A percentile compares a stretch with the other conserved stretches of the same genome.
Conservation (phyloP, 2,329 filamentous ascomycete species). For the Leptographium lundbergii region DNA sequence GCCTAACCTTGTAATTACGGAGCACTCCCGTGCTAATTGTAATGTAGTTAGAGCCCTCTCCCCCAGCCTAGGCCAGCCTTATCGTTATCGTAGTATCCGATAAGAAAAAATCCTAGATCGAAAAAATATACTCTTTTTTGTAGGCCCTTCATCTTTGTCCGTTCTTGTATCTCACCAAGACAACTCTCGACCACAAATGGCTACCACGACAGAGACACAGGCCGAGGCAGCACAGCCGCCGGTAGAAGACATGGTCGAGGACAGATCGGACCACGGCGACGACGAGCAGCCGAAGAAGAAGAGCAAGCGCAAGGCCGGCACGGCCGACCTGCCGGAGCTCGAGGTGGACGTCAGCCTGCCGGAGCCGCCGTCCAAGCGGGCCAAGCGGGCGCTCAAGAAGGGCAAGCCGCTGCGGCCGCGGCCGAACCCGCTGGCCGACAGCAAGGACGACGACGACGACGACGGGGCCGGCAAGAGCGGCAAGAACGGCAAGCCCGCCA, state of each 20-base stretch:
- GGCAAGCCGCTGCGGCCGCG: conserved; percentile 42
- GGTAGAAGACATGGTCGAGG: not conserved
- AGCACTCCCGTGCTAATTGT: too few relatives aligned
- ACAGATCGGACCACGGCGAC: conserved; percentile 25
- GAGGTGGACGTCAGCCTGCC: conserved; percentile 84
- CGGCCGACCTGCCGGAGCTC: conserved; percentile 47
- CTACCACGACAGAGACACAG: not conserved
- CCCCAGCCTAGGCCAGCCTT: not conserved
- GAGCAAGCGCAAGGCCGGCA: conserved; percentile 58
- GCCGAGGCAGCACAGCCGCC: not conserved
- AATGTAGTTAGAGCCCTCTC: not conserved
- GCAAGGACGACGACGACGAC: not conserved
- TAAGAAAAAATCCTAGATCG: not conserved
- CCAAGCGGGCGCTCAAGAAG: conserved; percentile 81
- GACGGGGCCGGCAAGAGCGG: conserved; percentile 13
- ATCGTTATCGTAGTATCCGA: not conserved
- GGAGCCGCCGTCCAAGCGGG: conserved; percentile 91
- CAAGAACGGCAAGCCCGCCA: conserved; percentile 19
- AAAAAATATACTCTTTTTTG: not conserved
- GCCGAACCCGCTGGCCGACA: conserved; percentile 19
- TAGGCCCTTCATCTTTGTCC: not conserved
- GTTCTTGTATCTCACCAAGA: not conserved
- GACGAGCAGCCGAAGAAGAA: conserved; percentile 42
- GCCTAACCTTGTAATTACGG: too few relatives aligned
- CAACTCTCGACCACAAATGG: not conserved